A percentile compares a stretch with the other conserved stretches of the same genome.
phyloP scores from a whole-genome alignment of 148 eudicot species.

The Camellia sinensis region DNA sequence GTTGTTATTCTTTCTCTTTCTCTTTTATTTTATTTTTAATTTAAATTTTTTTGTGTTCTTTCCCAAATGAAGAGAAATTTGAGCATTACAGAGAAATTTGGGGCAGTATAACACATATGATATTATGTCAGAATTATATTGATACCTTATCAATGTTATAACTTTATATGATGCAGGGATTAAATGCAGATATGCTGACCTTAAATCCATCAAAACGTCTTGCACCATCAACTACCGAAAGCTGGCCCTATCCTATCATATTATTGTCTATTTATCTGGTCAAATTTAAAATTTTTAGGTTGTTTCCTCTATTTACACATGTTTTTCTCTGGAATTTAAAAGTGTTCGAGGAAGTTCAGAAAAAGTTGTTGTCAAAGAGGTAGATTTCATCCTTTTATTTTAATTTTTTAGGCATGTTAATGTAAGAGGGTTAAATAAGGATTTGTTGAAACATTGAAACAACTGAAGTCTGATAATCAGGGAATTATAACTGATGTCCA shows the following conservation, averaged over 20 bases:
- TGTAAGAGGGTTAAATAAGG: background rate
- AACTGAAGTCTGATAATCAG: background rate
- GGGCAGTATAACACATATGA: too few relatives aligned
- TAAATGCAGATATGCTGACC: slow-evolving; percentile 22
- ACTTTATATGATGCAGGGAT: slow-evolving; percentile 35
- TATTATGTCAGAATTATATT: too few relatives aligned
- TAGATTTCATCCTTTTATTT: slow-evolving; percentile 17
- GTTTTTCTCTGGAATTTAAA: slow-evolving; percentile 36
- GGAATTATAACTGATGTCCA: background rate
- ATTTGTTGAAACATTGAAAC: background rate
- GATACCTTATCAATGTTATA: background rate
- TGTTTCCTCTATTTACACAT: slow-evolving; percentile 13
- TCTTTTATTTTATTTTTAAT: background rate
- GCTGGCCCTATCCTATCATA: slow-evolving; percentile 46
- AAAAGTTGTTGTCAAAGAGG: slow-evolving; percentile 40
- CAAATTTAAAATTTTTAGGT: background rate
- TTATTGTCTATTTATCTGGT: slow-evolving; percentile 1
- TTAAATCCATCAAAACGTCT: slow-evolving; percentile 57
- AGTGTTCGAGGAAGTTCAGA: slow-evolving; percentile 30
- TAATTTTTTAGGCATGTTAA: background rate
- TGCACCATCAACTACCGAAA: slow-evolving; percentile 40
- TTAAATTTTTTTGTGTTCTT: background rate
- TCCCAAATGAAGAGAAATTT: background rate
- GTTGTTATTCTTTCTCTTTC: slow-evolving; percentile 22
- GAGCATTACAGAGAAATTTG: background rate